Percentiles rank a stretch among this genome's conserved stretches.
These are phyloP conservation scores for Lepidium didymum DNA, from an alignment of 345 rosid species.

Conservation along the genomic window DNA sequence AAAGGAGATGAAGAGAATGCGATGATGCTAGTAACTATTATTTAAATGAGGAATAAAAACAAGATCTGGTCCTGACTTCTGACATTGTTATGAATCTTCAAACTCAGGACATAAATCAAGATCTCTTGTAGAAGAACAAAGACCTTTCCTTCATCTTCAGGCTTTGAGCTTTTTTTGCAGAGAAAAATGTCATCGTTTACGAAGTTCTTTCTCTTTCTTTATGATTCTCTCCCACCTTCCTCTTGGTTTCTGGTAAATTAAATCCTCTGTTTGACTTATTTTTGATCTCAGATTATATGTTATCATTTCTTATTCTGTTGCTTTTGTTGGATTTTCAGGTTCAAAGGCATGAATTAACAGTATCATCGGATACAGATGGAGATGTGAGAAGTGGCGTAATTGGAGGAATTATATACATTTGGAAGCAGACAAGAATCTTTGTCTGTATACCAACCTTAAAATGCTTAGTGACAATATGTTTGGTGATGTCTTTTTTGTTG, in stretches of 20 bases:
- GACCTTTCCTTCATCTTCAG: constrained; percentile 1
- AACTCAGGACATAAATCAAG: constrained; percentile 20
- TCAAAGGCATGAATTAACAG: constrained; percentile 15
- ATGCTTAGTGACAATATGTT: constrained; percentile 36
- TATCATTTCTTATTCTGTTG: background rate
- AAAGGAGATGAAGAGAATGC: constrained; percentile 11
- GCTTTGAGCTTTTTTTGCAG: constrained; percentile 15
- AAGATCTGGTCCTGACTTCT: constrained; percentile 33
- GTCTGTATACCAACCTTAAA: constrained; percentile 39
- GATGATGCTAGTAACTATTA: constrained; percentile 16
- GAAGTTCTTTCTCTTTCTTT: constrained; percentile 21
- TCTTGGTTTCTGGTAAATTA: constrained; percentile 21
- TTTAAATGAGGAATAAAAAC: constrained; percentile 8
- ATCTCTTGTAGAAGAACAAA: constrained; percentile 6
- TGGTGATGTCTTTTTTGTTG: constrained; percentile 50
- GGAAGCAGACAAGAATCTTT: constrained; percentile 37
- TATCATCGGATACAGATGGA: constrained; percentile 5
- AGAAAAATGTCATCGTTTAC: constrained; percentile 22
- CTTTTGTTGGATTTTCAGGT: constrained; percentile 4
- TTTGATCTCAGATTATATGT: background rate
- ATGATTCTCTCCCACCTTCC: constrained; percentile 17
- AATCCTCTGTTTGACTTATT: constrained; percentile 4
- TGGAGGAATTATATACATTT: constrained; percentile 29
- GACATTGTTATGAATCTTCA: constrained; percentile 20
- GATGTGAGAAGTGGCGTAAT: constrained; percentile 22